phyloP scores from a whole-genome alignment of 306 rosid species.

The Elaeagnus macrophylla region DNA sequence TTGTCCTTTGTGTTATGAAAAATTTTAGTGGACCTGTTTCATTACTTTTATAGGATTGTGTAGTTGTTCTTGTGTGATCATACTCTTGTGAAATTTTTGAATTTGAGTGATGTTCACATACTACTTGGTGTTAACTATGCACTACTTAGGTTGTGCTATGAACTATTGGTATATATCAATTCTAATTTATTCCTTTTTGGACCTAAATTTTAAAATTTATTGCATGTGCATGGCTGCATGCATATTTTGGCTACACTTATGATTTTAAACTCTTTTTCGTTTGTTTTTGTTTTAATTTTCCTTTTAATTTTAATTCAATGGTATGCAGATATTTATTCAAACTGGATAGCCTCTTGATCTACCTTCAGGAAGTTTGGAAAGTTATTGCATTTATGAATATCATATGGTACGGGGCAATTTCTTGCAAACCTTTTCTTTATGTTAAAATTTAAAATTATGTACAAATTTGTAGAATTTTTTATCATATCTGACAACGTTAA shows the following conservation, averaged over 20 bases:
- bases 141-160: not conserved
- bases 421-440: not conserved
- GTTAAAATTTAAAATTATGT: not conserved
- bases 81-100: no score
- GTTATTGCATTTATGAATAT: conserved; percentile 96
- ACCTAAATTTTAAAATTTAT: not conserved
- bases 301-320: conserved; percentile 23
- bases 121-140: conserved; percentile 12
- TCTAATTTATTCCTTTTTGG: not conserved
- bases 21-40: no score
- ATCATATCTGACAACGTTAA: not conserved
- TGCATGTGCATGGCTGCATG: not conserved
- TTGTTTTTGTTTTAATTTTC: no score
- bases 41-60: no score
- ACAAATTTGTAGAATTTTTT: not conserved
- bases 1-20: no score
- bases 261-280: not conserved
- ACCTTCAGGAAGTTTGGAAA: conserved; percentile 97
- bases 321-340: conserved; percentile 89
- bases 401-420: conserved; percentile 62
- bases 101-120: no score
- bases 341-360: conserved; percentile 98
- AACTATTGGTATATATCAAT: not conserved
- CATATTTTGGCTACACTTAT: not conserved
- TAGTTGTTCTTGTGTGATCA: no score